These are phyloP conservation scores for Tricholoma sp. DNA, from an alignment of 768 basidiomycete species.

Conservation along the genomic window DNA sequence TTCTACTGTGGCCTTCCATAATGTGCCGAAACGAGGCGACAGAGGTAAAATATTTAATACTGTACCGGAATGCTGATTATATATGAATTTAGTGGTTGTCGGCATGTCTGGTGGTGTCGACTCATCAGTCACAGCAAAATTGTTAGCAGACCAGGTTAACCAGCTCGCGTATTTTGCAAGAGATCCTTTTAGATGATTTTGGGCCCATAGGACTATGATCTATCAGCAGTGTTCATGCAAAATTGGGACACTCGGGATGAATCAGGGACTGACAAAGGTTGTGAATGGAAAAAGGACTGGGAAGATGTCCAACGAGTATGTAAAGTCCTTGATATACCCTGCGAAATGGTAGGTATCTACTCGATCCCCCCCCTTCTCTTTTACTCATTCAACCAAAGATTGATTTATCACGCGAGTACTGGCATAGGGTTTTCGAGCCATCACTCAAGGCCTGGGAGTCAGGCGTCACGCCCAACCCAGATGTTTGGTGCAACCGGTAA, in stretches of 20 bases:
- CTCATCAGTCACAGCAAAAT: constrained; percentile 80
- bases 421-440: constrained; percentile 88
- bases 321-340: constrained; percentile 64
- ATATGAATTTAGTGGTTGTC: constrained; percentile 59
- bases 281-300: constrained; percentile 97
- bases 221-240: constrained; percentile 91
- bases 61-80: background rate
- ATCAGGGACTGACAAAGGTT: constrained; percentile 70
- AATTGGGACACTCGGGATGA: constrained; percentile 94
- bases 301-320: constrained; percentile 84
- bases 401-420: constrained; percentile 88
- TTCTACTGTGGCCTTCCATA: constrained; percentile 4
- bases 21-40: constrained; percentile 25
- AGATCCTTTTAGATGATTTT: background rate
- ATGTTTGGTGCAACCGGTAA: constrained; percentile 87
- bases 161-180: background rate
- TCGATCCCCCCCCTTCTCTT: background rate
- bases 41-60: constrained; percentile 17
- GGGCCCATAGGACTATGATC: constrained; percentile 58
- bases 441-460: constrained; percentile 70
- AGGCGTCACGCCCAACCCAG: constrained; percentile 88
- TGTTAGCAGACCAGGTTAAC: constrained; percentile 63
- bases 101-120: constrained; percentile 97
- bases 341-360: constrained; percentile 50
- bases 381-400: constrained; percentile 39